These are phyloP conservation scores for Beauveria brongniartii DNA, from an alignment of 2,329 filamentous ascomycete genomes.

Conservation along the genomic window DNA sequence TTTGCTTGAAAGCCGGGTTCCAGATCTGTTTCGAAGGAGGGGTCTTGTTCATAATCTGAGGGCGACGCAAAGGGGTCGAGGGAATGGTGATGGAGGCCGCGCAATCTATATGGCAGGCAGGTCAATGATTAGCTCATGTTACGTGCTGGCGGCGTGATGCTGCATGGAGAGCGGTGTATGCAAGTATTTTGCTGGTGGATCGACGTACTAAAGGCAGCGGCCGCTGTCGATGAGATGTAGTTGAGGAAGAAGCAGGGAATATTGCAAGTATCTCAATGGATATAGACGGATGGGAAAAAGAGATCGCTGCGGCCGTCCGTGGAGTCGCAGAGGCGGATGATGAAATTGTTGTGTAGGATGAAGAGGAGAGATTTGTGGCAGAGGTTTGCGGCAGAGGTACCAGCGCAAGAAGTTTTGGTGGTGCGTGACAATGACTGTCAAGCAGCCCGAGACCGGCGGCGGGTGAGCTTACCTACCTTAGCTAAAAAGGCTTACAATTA, in stretches of 20 bases:
- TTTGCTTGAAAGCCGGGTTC: constrained; percentile 12
- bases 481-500: neutral
- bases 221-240: constrained; percentile 1
- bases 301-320: neutral
- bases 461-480: neutral
- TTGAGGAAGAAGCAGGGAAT: neutral
- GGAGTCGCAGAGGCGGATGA: neutral
- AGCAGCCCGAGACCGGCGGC: constrained; percentile 10
- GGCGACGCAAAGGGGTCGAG: constrained; percentile 6
- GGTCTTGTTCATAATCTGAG: constrained; percentile 12
- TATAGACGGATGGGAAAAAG: neutral
- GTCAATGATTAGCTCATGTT: neutral
- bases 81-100: constrained; percentile 5
- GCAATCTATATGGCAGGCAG: neutral
- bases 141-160: neutral
- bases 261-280: neutral
- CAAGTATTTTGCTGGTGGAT: neutral
- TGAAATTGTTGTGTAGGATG: neutral
- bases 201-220: constrained; percentile 8
- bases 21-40: constrained; percentile 11
- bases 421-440: constrained; percentile 4
- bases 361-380: neutral
- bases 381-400: neutral
- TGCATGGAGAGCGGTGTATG: constrained; percentile 7
- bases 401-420: constrained; percentile 1